Evolutionary conservation across 1,284 basidiomycete species (phyloP).

Genomic region (Phaffia rhodozyma): DNA sequence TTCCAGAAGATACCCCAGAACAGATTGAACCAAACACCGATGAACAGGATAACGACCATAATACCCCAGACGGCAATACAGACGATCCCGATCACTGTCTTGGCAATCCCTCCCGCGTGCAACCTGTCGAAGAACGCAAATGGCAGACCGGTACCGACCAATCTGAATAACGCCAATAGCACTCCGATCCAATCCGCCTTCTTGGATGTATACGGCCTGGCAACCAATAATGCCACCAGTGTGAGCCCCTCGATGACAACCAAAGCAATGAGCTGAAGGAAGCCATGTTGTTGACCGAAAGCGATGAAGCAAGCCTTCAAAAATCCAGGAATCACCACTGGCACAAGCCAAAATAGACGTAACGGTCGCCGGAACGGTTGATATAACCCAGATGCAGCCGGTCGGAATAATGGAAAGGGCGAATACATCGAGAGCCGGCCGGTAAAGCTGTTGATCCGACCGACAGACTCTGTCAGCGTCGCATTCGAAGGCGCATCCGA

Average conservation of each 20-base stretch:
- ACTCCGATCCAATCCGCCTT: slow-evolving; percentile 34
- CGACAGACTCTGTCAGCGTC: background rate
- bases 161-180: slow-evolving; percentile 28
- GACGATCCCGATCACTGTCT: slow-evolving; percentile 34
- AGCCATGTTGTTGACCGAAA: slow-evolving; percentile 52
- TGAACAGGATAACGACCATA: slow-evolving; percentile 44
- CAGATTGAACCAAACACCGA: slow-evolving; percentile 77
- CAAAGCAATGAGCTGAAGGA: slow-evolving; percentile 58
- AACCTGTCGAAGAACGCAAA: slow-evolving; percentile 33
- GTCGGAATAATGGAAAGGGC: slow-evolving; percentile 32
- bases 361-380: slow-evolving; percentile 35
- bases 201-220: slow-evolving; percentile 37
- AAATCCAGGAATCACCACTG: slow-evolving; percentile 34
- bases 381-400: slow-evolving; percentile 35
- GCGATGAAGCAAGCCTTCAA: slow-evolving; percentile 58
- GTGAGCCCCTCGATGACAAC: slow-evolving; percentile 55
- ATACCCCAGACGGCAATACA: slow-evolving; percentile 34
- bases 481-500: background rate
- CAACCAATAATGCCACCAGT: slow-evolving; percentile 44
- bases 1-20: slow-evolving; percentile 24
- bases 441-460: slow-evolving; percentile 15
- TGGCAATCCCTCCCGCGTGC: slow-evolving; percentile 26
- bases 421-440: slow-evolving; percentile 26
- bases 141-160: slow-evolving; percentile 32
- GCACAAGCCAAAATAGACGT: slow-evolving; percentile 39